Percentiles rank a stretch among this genome's conserved stretches.
phyloP scores from a whole-genome alignment of 768 basidiomycete genomes.

The Mrakia frigida region DNA sequence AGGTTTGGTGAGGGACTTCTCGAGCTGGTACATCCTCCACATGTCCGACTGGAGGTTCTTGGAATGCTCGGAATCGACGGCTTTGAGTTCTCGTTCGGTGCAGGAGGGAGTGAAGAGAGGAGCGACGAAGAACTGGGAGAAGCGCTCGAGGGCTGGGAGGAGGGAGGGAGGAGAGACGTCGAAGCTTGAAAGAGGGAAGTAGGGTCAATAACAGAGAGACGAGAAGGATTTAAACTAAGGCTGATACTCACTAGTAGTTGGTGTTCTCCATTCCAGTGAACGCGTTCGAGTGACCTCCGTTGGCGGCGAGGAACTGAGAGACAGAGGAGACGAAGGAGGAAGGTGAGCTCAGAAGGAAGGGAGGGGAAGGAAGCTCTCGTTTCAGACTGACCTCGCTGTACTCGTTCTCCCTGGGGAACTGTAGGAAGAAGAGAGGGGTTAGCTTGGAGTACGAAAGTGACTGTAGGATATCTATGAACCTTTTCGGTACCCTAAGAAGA shows the following conservation, averaged over 20 bases:
- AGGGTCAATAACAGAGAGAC: constrained; percentile 56
- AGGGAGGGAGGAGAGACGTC: constrained; percentile 57
- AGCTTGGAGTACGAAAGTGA: neutral
- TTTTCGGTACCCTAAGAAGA: constrained; percentile 28
- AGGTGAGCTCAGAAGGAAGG: constrained; percentile 10
- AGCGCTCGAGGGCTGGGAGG: constrained; percentile 43
- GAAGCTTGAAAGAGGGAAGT: constrained; percentile 59
- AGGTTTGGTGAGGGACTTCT: constrained; percentile 72
- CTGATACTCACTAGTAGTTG: constrained; percentile 61
- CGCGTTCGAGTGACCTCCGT: constrained; percentile 78
- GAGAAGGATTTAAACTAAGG: constrained; percentile 47
- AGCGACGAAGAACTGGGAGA: constrained; percentile 75
- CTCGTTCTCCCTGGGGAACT: constrained; percentile 87
- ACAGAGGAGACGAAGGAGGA: neutral
- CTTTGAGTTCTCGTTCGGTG: constrained; percentile 78
- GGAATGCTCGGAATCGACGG: constrained; percentile 85
- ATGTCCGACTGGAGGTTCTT: constrained; percentile 49
- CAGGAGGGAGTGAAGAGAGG: constrained; percentile 82
- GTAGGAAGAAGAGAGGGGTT: constrained; percentile 44
- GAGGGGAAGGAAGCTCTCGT: neutral
- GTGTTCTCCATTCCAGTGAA: constrained; percentile 87
- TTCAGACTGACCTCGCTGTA: constrained; percentile 65
- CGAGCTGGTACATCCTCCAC: constrained; percentile 80
- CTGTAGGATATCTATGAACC: neutral
- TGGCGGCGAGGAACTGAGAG: constrained; percentile 45